Evolutionary conservation across 1,284 basidiomycete species (phyloP).

Genomic region (Ustilago xerochloae): DNA sequence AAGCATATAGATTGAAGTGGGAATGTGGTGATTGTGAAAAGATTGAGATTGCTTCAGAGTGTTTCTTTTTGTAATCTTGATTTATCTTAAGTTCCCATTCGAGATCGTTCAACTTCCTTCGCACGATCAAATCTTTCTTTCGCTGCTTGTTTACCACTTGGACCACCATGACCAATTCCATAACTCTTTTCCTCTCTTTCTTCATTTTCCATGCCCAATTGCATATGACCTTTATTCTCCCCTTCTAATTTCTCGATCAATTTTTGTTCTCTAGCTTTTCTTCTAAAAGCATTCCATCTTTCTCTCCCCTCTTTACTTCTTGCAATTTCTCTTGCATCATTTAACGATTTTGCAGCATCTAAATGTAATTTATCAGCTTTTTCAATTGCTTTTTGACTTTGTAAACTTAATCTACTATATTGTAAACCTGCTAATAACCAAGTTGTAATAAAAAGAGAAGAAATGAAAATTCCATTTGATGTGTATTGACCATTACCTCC

Average conservation of each 20-base stretch:
- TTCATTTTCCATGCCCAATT: background rate
- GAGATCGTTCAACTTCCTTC: background rate
- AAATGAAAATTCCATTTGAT: conserved; percentile 41
- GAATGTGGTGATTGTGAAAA: background rate
- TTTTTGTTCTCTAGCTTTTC: conserved; percentile 28
- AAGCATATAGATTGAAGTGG: no score
- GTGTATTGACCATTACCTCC: conserved; percentile 36
- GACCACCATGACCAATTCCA: conserved; percentile 44
- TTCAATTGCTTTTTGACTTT: conserved; percentile 42
- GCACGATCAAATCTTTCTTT: conserved; percentile 26
- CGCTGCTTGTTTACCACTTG: conserved; percentile 38
- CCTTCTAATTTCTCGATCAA: conserved; percentile 6
- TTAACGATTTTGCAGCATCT: conserved; percentile 23
- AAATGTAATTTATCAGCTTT: conserved; percentile 27
- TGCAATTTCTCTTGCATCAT: conserved; percentile 29
- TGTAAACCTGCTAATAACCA: conserved; percentile 47
- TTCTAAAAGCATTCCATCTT: conserved; percentile 21
- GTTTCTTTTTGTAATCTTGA: no score
- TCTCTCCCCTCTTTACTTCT: conserved; percentile 30
- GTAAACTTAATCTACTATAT: conserved; percentile 28
- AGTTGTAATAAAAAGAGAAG: conserved; percentile 36
- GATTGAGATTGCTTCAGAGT: background rate
- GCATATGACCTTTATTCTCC: no score
- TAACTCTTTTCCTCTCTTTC: conserved; percentile 4
- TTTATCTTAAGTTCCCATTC: background rate